phyloP scores from a whole-genome alignment of 73 alveolate species.

The Paraurostyla sp. region DNA sequence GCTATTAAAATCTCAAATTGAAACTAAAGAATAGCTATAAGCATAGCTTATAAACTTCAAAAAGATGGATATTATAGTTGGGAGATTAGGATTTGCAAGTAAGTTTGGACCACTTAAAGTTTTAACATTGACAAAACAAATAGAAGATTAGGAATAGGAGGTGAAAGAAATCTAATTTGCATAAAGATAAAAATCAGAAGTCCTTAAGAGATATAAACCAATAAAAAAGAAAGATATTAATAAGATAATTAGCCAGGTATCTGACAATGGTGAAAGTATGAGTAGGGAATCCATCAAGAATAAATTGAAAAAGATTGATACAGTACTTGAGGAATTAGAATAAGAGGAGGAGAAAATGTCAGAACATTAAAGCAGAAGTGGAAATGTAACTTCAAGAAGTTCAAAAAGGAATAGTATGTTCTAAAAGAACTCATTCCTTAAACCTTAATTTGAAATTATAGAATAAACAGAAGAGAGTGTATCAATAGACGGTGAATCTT shows the following conservation, averaged over 20 bases:
- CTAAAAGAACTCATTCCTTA: not conserved
- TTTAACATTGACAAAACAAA: constrained; percentile 7
- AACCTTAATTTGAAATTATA: not conserved
- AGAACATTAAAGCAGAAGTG: not conserved
- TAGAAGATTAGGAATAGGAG: constrained; percentile 19
- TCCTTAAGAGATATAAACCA: constrained; percentile 4
- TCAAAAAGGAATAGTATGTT: not conserved
- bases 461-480: constrained; percentile 35
- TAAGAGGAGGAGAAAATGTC: constrained; percentile 31
- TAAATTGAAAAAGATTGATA: not conserved
- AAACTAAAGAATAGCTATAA: not conserved
- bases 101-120: constrained; percentile 32
- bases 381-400: not conserved
- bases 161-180: constrained; percentile 11
- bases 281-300: not conserved
- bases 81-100: constrained; percentile 41
- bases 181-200: constrained; percentile 33
- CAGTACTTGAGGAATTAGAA: not conserved
- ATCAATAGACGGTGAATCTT: not conserved
- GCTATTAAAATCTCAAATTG: not conserved
- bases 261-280: not conserved
- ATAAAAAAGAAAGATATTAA: constrained; percentile 8
- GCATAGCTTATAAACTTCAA: constrained; percentile 3
- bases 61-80: not conserved
- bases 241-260: constrained; percentile 5